A percentile compares a stretch with the other conserved stretches of the same genome.
These are phyloP conservation scores for Pyrenopolyporus hunteri DNA, from an alignment of 495 filamentous ascomycete genomes.

Conservation along the genomic window DNA sequence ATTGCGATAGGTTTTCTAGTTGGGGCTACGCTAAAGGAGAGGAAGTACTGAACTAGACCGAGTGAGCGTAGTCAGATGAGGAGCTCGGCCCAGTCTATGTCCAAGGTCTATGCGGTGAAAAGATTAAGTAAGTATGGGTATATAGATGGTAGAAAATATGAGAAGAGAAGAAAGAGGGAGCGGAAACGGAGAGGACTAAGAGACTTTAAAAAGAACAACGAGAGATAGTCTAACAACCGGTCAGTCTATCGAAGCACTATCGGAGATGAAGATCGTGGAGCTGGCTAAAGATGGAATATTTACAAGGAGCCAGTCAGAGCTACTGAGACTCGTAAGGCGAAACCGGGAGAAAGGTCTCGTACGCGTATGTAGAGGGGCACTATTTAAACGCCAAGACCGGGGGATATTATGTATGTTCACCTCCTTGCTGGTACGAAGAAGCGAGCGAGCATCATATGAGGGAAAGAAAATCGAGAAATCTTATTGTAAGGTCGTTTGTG, in stretches of 20 bases:
- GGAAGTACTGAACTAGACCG: neutral
- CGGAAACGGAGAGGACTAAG: conserved; percentile 20
- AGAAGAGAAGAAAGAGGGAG: conserved; percentile 7
- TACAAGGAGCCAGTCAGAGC: conserved; percentile 22
- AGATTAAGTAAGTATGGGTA: neutral
- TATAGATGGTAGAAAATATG: conserved; percentile 5
- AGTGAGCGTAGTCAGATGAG: conserved; percentile 9
- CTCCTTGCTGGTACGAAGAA: neutral
- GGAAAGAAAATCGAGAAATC: neutral
- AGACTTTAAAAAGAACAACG: too few relatives aligned
- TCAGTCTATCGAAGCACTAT: conserved; percentile 14
- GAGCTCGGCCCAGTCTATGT: neutral
- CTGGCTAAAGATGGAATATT: conserved; percentile 27
- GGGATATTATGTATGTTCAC: neutral
- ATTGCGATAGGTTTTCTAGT: conserved; percentile 38
- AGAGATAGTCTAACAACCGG: conserved; percentile 7
- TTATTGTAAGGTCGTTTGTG: conserved; percentile 13
- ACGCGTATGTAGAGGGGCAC: neutral
- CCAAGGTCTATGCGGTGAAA: conserved; percentile 1
- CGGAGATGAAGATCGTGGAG: conserved; percentile 35
- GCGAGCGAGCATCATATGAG: neutral
- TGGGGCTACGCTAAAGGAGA: conserved; percentile 7
- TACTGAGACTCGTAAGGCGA: neutral
- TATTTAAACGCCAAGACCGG: conserved; percentile 23
- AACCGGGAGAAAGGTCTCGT: neutral